Percentiles rank a stretch among this genome's conserved stretches.
Conservation (phyloP, 2,329 filamentous ascomycete species). For the Aureobasidium melanogenum region DNA sequence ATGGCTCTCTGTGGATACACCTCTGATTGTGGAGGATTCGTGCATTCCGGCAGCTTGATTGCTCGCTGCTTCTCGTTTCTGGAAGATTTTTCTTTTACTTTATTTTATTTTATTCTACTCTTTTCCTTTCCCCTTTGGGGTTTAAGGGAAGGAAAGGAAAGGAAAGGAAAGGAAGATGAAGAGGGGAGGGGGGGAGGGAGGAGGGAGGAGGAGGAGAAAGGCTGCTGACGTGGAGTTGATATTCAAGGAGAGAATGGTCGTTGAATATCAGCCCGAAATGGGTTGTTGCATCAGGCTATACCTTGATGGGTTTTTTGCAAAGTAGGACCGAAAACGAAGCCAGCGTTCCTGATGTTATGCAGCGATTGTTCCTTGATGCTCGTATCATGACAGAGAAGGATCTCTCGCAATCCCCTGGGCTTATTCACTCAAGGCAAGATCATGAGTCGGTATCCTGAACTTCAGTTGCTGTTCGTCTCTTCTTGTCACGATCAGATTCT, state of each 20-base stretch:
- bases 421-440: not conserved
- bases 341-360: not conserved
- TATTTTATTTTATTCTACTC: no score
- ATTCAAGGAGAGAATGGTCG: not conserved
- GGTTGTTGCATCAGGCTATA: not conserved
- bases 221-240: no score
- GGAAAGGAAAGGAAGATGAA: no score
- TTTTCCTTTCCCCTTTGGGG: no score
- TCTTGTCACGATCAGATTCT: not conserved
- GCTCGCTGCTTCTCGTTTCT: not conserved
- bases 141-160: no score
- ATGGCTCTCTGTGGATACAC: not conserved
- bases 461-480: not conserved
- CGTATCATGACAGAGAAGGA: not conserved
- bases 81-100: no score
- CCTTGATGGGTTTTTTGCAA: not conserved
- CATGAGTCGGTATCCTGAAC: not conserved
- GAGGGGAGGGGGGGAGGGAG: no score
- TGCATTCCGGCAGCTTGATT: not conserved
- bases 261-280: no score
- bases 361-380: not conserved
- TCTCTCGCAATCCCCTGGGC: not conserved
- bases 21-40: not conserved
- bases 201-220: no score
- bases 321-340: not conserved